Percentiles rank a stretch among this genome's conserved stretches.
These are phyloP conservation scores for Cyberlindnera nakhonratchasimensis DNA, from an alignment of 805 yeast genomes.

Conservation along the genomic window DNA sequence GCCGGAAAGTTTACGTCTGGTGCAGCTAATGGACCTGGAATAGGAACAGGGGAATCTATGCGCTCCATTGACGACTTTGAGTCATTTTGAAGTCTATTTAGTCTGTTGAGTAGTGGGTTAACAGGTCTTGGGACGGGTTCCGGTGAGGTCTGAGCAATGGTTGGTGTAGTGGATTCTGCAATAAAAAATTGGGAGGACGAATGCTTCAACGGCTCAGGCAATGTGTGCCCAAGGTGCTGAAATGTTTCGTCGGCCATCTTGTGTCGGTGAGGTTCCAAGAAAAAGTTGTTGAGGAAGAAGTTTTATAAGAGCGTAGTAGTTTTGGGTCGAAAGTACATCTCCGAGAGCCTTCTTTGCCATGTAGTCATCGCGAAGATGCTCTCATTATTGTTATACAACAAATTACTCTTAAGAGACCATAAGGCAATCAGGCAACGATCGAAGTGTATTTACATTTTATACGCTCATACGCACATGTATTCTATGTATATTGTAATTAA, in stretches of 20 bases:
- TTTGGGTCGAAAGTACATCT: background rate
- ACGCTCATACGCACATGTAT: too few species aligned
- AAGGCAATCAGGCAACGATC: too few species aligned
- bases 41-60: constrained; percentile 44
- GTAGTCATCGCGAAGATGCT: too few species aligned
- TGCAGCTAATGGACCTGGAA: constrained; percentile 44
- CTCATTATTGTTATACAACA: too few species aligned
- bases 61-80: constrained; percentile 6
- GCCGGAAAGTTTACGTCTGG: constrained; percentile 52
- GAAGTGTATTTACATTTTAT: too few species aligned
- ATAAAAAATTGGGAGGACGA: constrained; percentile 26
- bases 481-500: constrained; percentile 29
- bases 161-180: constrained; percentile 7
- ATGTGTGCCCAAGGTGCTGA: constrained; percentile 24
- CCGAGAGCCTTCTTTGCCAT: too few species aligned
- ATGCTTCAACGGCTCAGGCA: constrained; percentile 28
- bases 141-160: constrained; percentile 4
- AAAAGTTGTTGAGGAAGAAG: background rate
- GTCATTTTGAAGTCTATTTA: constrained; percentile 7
- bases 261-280: background rate
- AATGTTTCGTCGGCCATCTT: constrained; percentile 19
- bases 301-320: too few species aligned
- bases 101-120: constrained; percentile 8
- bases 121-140: constrained; percentile 1
- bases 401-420: too few species aligned